Percentiles rank a stretch among this genome's conserved stretches.
phyloP scores from a whole-genome alignment of 2,329 filamentous ascomycete species.

The Orbilia quercus region DNA sequence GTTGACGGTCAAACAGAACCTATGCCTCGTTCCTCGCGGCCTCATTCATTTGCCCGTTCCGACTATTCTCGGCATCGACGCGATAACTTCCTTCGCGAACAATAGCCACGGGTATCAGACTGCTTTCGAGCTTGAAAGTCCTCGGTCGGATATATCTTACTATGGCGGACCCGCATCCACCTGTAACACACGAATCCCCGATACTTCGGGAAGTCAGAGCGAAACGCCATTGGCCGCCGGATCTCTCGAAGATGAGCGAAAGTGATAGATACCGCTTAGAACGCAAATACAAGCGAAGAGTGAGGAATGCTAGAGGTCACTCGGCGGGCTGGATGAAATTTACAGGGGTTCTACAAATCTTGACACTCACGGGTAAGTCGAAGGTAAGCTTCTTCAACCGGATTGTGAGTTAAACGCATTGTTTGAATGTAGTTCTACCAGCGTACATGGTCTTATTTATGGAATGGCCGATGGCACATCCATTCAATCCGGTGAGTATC shows the following conservation, averaged over 20 bases:
- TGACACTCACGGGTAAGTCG: conserved; percentile 41
- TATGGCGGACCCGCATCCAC: conserved; percentile 25
- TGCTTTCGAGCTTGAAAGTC: conserved; percentile 5
- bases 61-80: neutral
- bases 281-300: conserved; percentile 47
- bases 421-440: conserved; percentile 16
- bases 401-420: too few relatives aligned
- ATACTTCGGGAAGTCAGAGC: conserved; percentile 41
- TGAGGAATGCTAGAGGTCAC: conserved; percentile 14
- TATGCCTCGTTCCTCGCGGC: too few relatives aligned
- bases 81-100: neutral
- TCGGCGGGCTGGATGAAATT: conserved; percentile 51
- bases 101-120: neutral
- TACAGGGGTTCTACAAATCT: conserved; percentile 44
- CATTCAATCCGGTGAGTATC: conserved; percentile 41
- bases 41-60: too few relatives aligned
- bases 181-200: conserved; percentile 14
- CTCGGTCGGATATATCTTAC: conserved; percentile 1
- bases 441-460: conserved; percentile 52
- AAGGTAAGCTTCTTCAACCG: too few relatives aligned
- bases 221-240: conserved; percentile 49
- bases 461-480: conserved; percentile 51
- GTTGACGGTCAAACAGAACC: neutral
- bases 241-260: conserved; percentile 44
- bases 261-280: conserved; percentile 46